Evolutionary conservation across 2,329 filamentous ascomycete genomes (phyloP).

Genomic region (Talaromyces verruculosus): DNA sequence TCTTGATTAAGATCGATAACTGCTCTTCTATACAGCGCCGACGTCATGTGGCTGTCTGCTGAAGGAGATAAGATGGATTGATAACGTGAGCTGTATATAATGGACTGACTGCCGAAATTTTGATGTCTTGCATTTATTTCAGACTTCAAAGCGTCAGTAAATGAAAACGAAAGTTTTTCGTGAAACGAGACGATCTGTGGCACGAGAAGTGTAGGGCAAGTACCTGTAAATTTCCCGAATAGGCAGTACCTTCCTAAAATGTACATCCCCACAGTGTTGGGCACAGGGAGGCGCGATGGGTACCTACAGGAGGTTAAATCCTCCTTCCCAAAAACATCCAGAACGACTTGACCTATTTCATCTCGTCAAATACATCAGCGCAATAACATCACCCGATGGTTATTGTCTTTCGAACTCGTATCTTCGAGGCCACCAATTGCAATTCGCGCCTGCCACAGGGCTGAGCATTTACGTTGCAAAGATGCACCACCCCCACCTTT

Average conservation of each 20-base stretch:
- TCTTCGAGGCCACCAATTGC: conserved; percentile 11
- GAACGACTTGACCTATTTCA: not conserved
- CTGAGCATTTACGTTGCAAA: conserved; percentile 7
- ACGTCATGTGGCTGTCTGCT: not conserved
- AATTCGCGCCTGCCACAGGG: not conserved
- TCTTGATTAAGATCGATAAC: not conserved
- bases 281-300: not conserved
- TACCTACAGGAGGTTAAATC: not conserved
- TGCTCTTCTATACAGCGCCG: not conserved
- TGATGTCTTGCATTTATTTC: not conserved
- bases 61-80: not conserved
- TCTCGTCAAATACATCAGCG: not conserved
- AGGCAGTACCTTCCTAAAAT: conserved; percentile 8
- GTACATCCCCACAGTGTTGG: not conserved
- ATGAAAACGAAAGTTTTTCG: not conserved
- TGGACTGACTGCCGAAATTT: not conserved
- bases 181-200: not conserved
- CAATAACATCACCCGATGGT: not conserved
- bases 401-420: not conserved
- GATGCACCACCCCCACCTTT: conserved; percentile 15
- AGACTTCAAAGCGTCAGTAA: not conserved
- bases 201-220: not conserved
- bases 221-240: not conserved
- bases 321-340: not conserved
- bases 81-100: not conserved